Conservation (phyloP, 345 rosid genomes). For the Sisymbrium irio region DNA sequence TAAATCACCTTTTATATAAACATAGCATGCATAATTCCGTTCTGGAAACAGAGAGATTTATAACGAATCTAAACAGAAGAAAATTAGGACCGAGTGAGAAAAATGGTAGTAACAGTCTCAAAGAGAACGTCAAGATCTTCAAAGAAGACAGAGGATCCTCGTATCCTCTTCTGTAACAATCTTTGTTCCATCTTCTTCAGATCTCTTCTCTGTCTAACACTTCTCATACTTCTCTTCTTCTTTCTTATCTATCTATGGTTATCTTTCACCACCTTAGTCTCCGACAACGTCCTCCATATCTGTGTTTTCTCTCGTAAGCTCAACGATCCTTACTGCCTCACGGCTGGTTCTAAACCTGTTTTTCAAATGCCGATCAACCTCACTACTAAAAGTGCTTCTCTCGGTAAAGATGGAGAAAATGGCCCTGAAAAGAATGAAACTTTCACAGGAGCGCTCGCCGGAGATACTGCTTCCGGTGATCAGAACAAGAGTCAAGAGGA, state of each 20-base stretch:
- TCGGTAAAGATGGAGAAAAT: background rate
- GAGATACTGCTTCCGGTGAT: background rate
- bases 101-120: conserved; percentile 8
- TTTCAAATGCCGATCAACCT: conserved; percentile 22
- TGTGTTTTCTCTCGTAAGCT: conserved; percentile 69
- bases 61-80: background rate
- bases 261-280: conserved; percentile 43
- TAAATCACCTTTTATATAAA: background rate
- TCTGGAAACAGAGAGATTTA: background rate
- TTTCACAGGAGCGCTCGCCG: background rate
- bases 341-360: conserved; percentile 56
- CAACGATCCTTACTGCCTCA: conserved; percentile 63
- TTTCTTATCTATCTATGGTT: conserved; percentile 50
- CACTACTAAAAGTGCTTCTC: background rate
- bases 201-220: conserved; percentile 33
- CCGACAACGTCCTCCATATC: conserved; percentile 55
- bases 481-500: background rate
- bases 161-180: conserved; percentile 6
- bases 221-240: conserved; percentile 40
- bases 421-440: background rate
- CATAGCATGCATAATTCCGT: background rate
- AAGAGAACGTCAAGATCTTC: conserved; percentile 20
- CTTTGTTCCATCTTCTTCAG: conserved; percentile 13
- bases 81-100: background rate
- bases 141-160: conserved; percentile 7